Evolutionary conservation across 148 eudicot species (phyloP).

Genomic region (Camellia lanceoleosa): DNA sequence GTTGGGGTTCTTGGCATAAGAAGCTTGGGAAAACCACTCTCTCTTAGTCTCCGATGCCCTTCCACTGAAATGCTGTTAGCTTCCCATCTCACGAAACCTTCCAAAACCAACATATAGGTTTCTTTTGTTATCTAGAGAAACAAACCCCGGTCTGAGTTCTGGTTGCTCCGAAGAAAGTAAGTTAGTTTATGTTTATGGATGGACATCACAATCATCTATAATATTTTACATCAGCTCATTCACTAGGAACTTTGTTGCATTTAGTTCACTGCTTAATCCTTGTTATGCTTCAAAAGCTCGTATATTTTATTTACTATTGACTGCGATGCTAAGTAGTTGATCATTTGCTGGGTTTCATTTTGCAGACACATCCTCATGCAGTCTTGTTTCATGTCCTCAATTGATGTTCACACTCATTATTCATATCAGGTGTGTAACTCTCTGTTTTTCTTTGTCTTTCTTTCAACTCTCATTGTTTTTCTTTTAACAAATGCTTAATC

Average conservation of each 20-base stretch:
- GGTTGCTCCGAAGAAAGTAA: background rate
- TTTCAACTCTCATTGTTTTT: background rate
- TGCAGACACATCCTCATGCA: conserved; percentile 98
- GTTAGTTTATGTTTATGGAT: background rate
- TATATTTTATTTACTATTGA: background rate
- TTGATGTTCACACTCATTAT: conserved; percentile 94
- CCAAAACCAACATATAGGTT: no score
- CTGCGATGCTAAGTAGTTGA: conserved; percentile 7
- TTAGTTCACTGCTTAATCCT: background rate
- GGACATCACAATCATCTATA: background rate
- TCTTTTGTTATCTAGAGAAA: background rate
- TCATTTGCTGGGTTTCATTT: conserved; percentile 18
- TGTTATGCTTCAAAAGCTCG: background rate
- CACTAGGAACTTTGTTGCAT: background rate
- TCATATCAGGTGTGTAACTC: conserved; percentile 72
- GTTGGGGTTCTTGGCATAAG: background rate
- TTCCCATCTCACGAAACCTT: no score
- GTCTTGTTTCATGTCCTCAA: conserved; percentile 99
- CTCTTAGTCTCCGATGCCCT: no score
- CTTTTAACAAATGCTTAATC: conserved; percentile 1
- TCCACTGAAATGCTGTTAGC: no score
- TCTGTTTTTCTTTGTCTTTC: background rate
- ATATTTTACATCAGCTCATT: background rate
- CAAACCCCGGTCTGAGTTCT: background rate
- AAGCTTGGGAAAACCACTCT: no score